A percentile compares a stretch with the other conserved stretches of the same genome.
These are phyloP conservation scores for Citrus hindsii DNA, from an alignment of 345 rosid species.

Conservation along the genomic window DNA sequence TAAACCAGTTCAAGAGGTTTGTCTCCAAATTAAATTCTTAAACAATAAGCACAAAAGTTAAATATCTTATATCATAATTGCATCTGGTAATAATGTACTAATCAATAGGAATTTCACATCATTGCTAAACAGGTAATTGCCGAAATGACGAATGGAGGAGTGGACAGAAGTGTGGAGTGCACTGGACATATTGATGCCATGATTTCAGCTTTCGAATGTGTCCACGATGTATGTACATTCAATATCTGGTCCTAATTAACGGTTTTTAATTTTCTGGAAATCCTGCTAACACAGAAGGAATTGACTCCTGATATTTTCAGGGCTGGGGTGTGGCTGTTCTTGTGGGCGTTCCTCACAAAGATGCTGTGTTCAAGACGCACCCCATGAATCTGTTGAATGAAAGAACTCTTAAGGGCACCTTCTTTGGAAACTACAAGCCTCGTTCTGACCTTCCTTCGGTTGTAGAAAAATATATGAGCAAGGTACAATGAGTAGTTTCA, in stretches of 20 bases:
- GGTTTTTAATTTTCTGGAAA: background rate
- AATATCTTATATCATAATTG: background rate
- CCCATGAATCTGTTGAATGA: slow-evolving; percentile 42
- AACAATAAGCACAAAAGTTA: background rate
- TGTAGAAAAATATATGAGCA: slow-evolving; percentile 50
- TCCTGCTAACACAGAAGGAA: background rate
- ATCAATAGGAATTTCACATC: background rate
- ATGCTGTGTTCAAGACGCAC: slow-evolving; percentile 47
- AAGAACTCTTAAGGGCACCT: slow-evolving; percentile 53
- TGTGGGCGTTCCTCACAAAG: slow-evolving; percentile 49
- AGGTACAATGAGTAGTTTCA: slow-evolving; percentile 12
- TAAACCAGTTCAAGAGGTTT: slow-evolving; percentile 41
- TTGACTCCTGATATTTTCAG: slow-evolving; percentile 11
- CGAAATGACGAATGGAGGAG: slow-evolving; percentile 43
- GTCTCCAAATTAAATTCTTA: no score
- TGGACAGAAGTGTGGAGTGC: slow-evolving; percentile 42
- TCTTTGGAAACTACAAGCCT: slow-evolving; percentile 60
- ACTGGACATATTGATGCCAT: slow-evolving; percentile 39
- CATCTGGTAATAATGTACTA: background rate
- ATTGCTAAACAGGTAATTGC: slow-evolving; percentile 26
- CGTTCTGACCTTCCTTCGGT: slow-evolving; percentile 43
- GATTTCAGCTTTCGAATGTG: slow-evolving; percentile 56
- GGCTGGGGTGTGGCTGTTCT: slow-evolving; percentile 58
- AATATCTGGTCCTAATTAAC: background rate
- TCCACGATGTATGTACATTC: slow-evolving; percentile 33